Percentiles rank a stretch among this genome's conserved stretches.
Evolutionary conservation across 2,329 filamentous ascomycete genomes (phyloP).

Genomic region (Xylogone sp.): DNA sequence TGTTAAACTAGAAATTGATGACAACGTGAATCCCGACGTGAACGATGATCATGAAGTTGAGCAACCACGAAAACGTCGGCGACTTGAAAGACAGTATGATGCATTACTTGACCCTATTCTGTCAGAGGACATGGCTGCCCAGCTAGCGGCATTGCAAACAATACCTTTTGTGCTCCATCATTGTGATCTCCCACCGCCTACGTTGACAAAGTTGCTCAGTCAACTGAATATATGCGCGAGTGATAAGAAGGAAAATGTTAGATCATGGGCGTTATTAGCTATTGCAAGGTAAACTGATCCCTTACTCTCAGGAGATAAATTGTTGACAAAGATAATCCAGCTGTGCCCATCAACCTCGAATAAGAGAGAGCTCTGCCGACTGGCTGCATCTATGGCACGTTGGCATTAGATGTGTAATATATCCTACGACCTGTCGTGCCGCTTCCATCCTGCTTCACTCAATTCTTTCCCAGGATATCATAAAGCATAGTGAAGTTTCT

Average conservation of each 20-base stretch:
- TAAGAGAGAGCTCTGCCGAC: conserved; percentile 36
- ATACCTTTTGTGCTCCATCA: conserved; percentile 46
- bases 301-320: not conserved
- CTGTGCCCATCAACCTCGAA: conserved; percentile 40
- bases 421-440: conserved; percentile 68
- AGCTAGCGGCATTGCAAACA: conserved; percentile 42
- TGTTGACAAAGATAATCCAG: conserved; percentile 27
- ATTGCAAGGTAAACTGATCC: conserved; percentile 63
- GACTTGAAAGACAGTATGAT: conserved; percentile 16
- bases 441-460: conserved; percentile 67
- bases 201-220: conserved; percentile 52
- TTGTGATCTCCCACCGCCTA: conserved; percentile 42
- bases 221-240: conserved; percentile 55
- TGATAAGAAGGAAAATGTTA: conserved; percentile 64
- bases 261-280: conserved; percentile 83
- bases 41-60: conserved; percentile 11
- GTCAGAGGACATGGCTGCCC: conserved; percentile 16
- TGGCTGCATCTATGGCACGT: conserved; percentile 79
- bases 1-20: conserved; percentile 11
- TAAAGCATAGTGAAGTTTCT: conserved; percentile 63
- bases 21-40: conserved; percentile 3
- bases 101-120: conserved; percentile 22
- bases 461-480: conserved; percentile 61
- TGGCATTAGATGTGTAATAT: conserved; percentile 65
- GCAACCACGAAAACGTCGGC: conserved; percentile 26